Evolutionary conservation across 1,284 basidiomycete species (phyloP).

Genomic region (Afroboletus lepidellus): DNA sequence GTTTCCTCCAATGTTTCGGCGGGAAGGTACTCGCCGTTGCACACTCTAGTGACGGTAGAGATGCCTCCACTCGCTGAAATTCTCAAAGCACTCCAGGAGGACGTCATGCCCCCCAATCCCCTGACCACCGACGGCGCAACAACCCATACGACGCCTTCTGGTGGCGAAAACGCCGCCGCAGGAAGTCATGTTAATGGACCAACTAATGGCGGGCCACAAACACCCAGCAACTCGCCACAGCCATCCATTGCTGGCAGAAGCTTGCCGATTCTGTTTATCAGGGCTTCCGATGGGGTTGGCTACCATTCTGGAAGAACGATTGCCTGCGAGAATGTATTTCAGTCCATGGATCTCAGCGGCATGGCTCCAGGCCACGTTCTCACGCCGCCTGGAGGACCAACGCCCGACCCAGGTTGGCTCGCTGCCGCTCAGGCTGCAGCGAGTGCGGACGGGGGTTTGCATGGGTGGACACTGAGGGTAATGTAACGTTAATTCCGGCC

Average conservation of each 20-base stretch:
- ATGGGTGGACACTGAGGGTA: slow-evolving; percentile 74
- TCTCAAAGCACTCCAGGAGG: slow-evolving; percentile 71
- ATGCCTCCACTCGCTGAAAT: slow-evolving; percentile 71
- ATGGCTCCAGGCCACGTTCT: slow-evolving; percentile 39
- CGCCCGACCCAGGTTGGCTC: slow-evolving; percentile 60
- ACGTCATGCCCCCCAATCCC: slow-evolving; percentile 46
- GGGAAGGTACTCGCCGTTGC: slow-evolving; percentile 55
- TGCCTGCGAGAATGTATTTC: slow-evolving; percentile 78
- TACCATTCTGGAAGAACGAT: slow-evolving; percentile 84
- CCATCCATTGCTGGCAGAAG: slow-evolving; percentile 58
- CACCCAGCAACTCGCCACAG: slow-evolving; percentile 34
- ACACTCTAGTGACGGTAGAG: slow-evolving; percentile 77
- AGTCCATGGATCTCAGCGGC: slow-evolving; percentile 54
- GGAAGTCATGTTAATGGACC: slow-evolving; percentile 25
- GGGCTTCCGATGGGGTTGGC: slow-evolving; percentile 73
- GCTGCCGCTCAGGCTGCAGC: slow-evolving; percentile 65
- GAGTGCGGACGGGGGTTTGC: slow-evolving; percentile 52
- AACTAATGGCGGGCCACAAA: slow-evolving; percentile 18
- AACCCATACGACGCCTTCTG: slow-evolving; percentile 33
- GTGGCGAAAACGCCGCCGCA: slow-evolving; percentile 16
- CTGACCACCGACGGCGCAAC: slow-evolving; percentile 35
- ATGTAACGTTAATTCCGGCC: slow-evolving; percentile 43
- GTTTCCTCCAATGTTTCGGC: slow-evolving; percentile 29
- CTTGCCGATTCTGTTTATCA: slow-evolving; percentile 71
- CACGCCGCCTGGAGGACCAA: slow-evolving; percentile 38